Evolutionary conservation across 768 basidiomycete species (phyloP).

Genomic region (Podaxis carcinomalis): DNA sequence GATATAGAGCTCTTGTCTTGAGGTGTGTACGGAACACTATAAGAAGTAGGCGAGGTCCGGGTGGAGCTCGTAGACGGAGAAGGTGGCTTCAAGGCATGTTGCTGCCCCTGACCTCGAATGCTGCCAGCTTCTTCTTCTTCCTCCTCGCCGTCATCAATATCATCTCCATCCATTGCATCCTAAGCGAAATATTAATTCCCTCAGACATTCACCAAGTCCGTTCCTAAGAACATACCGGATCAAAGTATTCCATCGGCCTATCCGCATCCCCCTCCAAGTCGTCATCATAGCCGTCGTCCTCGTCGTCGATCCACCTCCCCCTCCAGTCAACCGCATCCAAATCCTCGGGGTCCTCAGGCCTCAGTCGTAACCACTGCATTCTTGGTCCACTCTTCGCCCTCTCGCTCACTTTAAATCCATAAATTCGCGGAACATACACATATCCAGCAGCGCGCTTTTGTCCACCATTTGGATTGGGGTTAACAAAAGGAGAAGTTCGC

Average conservation of each 20-base stretch:
- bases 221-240: conserved; percentile 49
- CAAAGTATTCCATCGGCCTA: conserved; percentile 83
- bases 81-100: conserved; percentile 28
- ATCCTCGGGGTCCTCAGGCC: conserved; percentile 77
- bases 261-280: conserved; percentile 66
- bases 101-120: conserved; percentile 29
- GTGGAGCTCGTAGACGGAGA: conserved; percentile 41
- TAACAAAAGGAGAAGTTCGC: conserved; percentile 61
- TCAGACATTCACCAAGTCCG: not conserved
- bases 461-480: conserved; percentile 86
- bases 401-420: conserved; percentile 97
- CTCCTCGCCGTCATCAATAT: conserved; percentile 59
- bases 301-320: conserved; percentile 79
- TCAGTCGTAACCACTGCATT: conserved; percentile 92
- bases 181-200: conserved; percentile 19
- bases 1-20: conserved; percentile 31
- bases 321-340: conserved; percentile 88
- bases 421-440: conserved; percentile 89
- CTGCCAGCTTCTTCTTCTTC: conserved; percentile 55
- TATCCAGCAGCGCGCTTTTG: conserved; percentile 85
- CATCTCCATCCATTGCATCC: conserved; percentile 48
- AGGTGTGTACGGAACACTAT: conserved; percentile 41
- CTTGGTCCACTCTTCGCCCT: conserved; percentile 91
- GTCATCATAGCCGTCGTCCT: conserved; percentile 56
- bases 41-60: conserved; percentile 49